A percentile compares a stretch with the other conserved stretches of the same genome.
Conservation (phyloP, 805 yeast species). For the Candida glaebosa region DNA sequence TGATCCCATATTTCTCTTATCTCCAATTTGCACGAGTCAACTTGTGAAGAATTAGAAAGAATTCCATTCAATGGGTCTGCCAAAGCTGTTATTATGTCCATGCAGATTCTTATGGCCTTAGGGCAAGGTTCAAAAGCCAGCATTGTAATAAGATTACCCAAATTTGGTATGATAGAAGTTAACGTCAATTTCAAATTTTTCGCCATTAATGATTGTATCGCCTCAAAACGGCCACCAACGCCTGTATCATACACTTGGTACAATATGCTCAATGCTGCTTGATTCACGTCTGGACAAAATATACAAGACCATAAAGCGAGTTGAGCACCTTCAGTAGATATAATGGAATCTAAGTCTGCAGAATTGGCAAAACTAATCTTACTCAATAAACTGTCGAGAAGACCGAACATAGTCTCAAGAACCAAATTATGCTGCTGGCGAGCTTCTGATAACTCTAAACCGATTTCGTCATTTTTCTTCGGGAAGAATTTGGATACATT, state of each 20-base stretch:
- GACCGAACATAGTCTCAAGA: conserved; percentile 17
- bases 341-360: conserved; percentile 17
- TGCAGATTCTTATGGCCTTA: conserved; percentile 64
- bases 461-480: conserved; percentile 16
- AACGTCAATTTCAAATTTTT: conserved; percentile 43
- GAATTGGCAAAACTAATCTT: conserved; percentile 32
- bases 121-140: conserved; percentile 70
- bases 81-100: conserved; percentile 66
- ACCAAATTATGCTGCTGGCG: conserved; percentile 30
- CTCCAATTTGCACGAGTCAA: conserved; percentile 9
- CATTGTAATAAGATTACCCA: conserved; percentile 43
- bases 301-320: conserved; percentile 73
- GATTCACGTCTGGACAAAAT: conserved; percentile 64
- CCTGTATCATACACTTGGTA: conserved; percentile 67
- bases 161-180: conserved; percentile 43
- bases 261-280: conserved; percentile 65
- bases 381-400: conserved; percentile 23
- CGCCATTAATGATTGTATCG: conserved; percentile 53
- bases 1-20: conserved; percentile 54
- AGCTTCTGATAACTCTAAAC: conserved; percentile 21
- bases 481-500: conserved; percentile 19
- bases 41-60: conserved; percentile 16
- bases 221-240: conserved; percentile 71
- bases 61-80: conserved; percentile 67
- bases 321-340: conserved; percentile 35